phyloP scores from a whole-genome alignment of 2,329 filamentous ascomycete genomes.

The Elsinoe necatrix region DNA sequence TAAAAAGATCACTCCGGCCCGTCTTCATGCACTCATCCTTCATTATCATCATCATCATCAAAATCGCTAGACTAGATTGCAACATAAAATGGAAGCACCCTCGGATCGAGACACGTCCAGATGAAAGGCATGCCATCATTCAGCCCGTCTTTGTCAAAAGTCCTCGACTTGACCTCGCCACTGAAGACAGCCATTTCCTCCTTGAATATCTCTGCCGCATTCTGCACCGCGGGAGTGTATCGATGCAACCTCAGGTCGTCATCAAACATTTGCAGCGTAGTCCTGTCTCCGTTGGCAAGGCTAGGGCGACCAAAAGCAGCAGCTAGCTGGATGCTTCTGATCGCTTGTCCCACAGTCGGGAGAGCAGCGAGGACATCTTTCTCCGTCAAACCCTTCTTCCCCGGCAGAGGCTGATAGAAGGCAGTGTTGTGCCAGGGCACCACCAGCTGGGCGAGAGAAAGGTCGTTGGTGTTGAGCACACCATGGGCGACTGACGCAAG shows the following conservation, averaged over 20 bases:
- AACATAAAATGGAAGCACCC: constrained; percentile 21
- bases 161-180: constrained; percentile 29
- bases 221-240: constrained; percentile 28
- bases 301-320: constrained; percentile 37
- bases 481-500: constrained; percentile 35
- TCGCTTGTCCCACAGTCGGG: constrained; percentile 23
- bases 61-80: constrained; percentile 19
- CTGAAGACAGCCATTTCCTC: constrained; percentile 34
- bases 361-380: constrained; percentile 23
- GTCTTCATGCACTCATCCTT: not conserved
- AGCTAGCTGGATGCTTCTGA: constrained; percentile 26
- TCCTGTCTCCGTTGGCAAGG: constrained; percentile 30
- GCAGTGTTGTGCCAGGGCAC: constrained; percentile 39
- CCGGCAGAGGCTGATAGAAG: constrained; percentile 35
- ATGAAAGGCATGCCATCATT: constrained; percentile 43
- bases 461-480: constrained; percentile 37
- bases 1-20: not conserved
- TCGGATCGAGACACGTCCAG: constrained; percentile 30
- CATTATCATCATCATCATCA: not conserved
- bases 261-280: constrained; percentile 37
- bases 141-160: constrained; percentile 37
- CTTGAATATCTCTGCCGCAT: constrained; percentile 33
- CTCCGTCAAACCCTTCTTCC: constrained; percentile 32
- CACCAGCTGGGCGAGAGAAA: constrained; percentile 30
- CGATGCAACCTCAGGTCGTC: constrained; percentile 28